These are phyloP conservation scores for Asclepias syriaca DNA, from an alignment of 257 asterid species.

Conservation along the genomic window DNA sequence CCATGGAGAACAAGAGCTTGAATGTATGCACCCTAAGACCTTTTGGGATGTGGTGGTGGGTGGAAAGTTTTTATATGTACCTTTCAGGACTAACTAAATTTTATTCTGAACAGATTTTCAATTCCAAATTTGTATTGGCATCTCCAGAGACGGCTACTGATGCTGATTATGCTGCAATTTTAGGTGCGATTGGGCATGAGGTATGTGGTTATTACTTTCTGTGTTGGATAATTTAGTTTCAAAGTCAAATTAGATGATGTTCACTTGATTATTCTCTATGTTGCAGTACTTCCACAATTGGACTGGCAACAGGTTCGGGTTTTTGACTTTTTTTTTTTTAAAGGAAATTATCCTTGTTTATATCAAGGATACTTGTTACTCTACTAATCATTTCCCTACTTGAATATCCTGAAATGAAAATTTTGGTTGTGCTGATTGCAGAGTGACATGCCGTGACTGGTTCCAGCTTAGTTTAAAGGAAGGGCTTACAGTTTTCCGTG, in stretches of 20 bases:
- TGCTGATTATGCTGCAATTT: conserved; percentile 93
- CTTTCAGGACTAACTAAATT: conserved; percentile 11
- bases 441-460: conserved; percentile 99
- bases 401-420: conserved; percentile 9
- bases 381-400: neutral
- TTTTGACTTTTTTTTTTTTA: conserved; percentile 1
- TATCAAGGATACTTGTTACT: neutral
- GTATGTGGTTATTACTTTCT: conserved; percentile 26
- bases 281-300: conserved; percentile 98
- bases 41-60: no score
- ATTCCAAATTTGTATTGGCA: conserved; percentile 90
- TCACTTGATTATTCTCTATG: conserved; percentile 17
- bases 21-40: no score
- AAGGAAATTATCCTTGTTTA: neutral
- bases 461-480: conserved; percentile 99
- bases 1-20: no score
- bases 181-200: conserved; percentile 98
- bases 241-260: conserved; percentile 1
- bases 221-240: neutral
- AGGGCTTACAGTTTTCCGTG: conserved; percentile 98
- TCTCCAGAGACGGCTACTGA: conserved; percentile 96
- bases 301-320: conserved; percentile 91
- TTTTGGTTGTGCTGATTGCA: conserved; percentile 34
- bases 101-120: conserved; percentile 61
- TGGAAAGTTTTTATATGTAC: no score